These are phyloP conservation scores for Plantago major DNA, from an alignment of 257 asterid genomes.

Conservation along the genomic window DNA sequence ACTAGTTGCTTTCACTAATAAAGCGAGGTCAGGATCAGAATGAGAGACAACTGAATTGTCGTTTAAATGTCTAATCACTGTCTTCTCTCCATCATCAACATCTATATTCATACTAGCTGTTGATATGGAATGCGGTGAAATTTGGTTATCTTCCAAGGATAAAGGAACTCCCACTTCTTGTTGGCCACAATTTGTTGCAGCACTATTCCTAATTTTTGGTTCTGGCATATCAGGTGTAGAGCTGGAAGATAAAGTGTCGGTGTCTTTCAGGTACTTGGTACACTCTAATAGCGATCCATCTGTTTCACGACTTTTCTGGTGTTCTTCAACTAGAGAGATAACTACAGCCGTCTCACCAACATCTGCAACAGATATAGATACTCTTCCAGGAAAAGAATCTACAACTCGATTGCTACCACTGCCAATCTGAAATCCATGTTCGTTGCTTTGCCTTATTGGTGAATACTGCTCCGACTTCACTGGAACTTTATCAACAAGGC, in stretches of 20 bases:
- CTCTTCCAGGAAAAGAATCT: conserved; percentile 65
- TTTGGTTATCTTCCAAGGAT: conserved; percentile 26
- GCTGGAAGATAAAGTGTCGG: conserved; percentile 24
- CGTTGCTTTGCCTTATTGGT: conserved; percentile 28
- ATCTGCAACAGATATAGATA: conserved; percentile 77
- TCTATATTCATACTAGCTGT: conserved; percentile 30
- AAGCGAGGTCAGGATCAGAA: conserved; percentile 42
- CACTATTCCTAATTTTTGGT: conserved; percentile 25
- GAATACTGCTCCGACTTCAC: conserved; percentile 30
- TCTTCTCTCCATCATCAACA: conserved; percentile 29
- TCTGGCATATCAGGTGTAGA: conserved; percentile 29
- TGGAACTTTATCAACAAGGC: conserved; percentile 37
- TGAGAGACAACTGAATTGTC: conserved; percentile 35
- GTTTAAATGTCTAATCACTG: conserved; percentile 21
- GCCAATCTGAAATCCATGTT: conserved; percentile 32
- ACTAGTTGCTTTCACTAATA: conserved; percentile 29
- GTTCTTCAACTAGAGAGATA: conserved; percentile 55
- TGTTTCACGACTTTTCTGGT: conserved; percentile 40
- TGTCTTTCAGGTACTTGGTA: conserved; percentile 25
- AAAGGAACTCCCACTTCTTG: conserved; percentile 35
- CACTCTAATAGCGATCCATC: conserved; percentile 27
- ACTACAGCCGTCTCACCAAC: conserved; percentile 87
- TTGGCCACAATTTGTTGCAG: conserved; percentile 27
- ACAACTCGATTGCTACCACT: conserved; percentile 32
- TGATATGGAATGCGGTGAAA: conserved; percentile 25